Evolutionary conservation across 352 stramenopile genomes (phyloP), one percentile per base, ranked within the genome.

Genomic region (Pythium grandisporangium): DNA sequence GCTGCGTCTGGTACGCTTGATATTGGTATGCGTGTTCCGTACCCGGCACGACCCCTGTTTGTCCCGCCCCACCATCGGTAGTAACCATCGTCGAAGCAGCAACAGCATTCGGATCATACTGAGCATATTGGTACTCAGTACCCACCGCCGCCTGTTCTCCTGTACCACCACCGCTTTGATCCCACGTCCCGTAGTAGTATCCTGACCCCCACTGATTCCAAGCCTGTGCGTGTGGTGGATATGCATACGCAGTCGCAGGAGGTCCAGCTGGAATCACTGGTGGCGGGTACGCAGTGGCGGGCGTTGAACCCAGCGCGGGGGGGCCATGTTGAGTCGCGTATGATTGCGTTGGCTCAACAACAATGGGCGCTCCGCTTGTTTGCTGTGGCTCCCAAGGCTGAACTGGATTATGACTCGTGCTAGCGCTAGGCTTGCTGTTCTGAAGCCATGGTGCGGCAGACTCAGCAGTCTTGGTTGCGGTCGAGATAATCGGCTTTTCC

Each of bases 401-500:
- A n/a, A n/a, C n/a, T n/a, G n/a, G n/a, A n/a, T n/a, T n/a, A n/a
- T n/a, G n/a, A n/a, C n/a, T n/a, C n/a, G n/a, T n/a, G n/a, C n/a
- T 52, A 0, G 68, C 59, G 14, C 55, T 58, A 11, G 66, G 54
- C 47, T 84, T 88, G 1, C 47, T 42, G 14, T 74, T 70, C 45
- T 88, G 70, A 20, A 91, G 49, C 75, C 78, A 91, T 14, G 77
- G 77, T 6, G 77, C 77, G 26, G 61, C 43, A 0, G 50, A 37
- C 1, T 53, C 59, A 5, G 52, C 48, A 22, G 65, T 36, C 36
- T 73, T 84, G 19, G 58, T 58, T 5, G 75, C 70, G 6, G 66
- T 64, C 36, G 77, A 84, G 21, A 78, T 79, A 8, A 84, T 46
- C 12, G 75, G 64, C 27, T 79, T 82, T 62, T 93, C 76, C 2